Conservation (phyloP, 78 protist species). For the Dictyostelium intermedium region DNA sequence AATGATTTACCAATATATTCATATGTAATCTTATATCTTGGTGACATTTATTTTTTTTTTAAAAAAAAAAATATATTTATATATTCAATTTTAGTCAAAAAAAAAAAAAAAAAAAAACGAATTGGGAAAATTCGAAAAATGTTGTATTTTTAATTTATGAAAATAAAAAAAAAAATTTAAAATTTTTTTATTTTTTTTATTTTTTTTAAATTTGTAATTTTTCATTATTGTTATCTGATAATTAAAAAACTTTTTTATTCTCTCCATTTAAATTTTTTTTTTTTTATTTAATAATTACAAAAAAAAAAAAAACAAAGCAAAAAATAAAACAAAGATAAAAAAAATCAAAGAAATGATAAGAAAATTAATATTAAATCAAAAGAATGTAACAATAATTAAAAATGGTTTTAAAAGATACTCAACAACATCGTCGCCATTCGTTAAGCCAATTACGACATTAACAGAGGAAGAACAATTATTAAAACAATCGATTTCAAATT, state of each 20-base stretch:
- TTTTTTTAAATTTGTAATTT: background rate
- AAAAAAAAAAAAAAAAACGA: background rate
- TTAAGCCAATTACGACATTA: constrained; percentile 47
- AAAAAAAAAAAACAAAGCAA: too few relatives aligned
- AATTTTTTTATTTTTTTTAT: background rate
- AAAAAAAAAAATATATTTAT: background rate
- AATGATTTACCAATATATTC: constrained; percentile 57
- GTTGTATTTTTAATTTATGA: background rate
- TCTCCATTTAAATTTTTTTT: background rate
- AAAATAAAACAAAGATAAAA: too few relatives aligned
- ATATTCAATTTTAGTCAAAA: background rate
- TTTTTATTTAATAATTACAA: too few relatives aligned
- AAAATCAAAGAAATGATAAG: background rate
- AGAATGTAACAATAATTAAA: background rate
- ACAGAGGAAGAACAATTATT: constrained; percentile 33
- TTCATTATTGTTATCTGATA: background rate
- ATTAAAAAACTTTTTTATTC: background rate
- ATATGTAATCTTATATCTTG: constrained; percentile 46
- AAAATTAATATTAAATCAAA: background rate
- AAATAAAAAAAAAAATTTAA: background rate
- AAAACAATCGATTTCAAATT: constrained; percentile 38
- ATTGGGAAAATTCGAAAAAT: background rate
- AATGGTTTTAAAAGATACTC: background rate
- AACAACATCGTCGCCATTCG: background rate
- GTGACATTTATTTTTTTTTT: background rate